Conservation (phyloP, 2,329 filamentous ascomycete species). For the Westerdykella aurantiaca region DNA sequence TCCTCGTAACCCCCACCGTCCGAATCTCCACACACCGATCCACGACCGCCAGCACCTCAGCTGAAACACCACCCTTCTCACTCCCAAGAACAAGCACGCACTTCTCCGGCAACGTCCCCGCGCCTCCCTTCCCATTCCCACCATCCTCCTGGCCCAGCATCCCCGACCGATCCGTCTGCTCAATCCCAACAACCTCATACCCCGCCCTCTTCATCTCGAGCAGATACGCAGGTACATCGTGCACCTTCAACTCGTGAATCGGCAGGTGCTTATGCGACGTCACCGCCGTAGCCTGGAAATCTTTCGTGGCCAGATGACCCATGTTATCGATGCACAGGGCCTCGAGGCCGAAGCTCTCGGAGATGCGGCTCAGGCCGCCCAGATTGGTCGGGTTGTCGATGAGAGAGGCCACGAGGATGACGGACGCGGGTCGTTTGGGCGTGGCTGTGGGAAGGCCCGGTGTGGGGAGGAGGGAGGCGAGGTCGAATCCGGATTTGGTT, state of each 20-base stretch:
- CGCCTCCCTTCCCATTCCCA: constrained; percentile 11
- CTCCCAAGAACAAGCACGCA: constrained; percentile 46
- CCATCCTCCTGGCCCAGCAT: constrained; percentile 37
- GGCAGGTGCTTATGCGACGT: constrained; percentile 46
- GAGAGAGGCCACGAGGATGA: constrained; percentile 47
- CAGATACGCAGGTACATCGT: constrained; percentile 36
- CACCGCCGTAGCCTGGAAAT: constrained; percentile 48
- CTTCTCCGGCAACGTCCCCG: constrained; percentile 32
- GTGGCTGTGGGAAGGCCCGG: constrained; percentile 14
- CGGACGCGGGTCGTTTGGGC: constrained; percentile 23
- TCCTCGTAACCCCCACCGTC: constrained; percentile 49
- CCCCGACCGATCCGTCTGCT: constrained; percentile 49
- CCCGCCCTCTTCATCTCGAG: constrained; percentile 41
- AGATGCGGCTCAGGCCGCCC: constrained; percentile 46
- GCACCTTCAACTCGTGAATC: constrained; percentile 36
- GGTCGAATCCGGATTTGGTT: constrained; percentile 47
- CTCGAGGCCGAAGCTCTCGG: constrained; percentile 48
- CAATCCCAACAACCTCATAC: constrained; percentile 48
- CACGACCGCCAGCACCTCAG: constrained; percentile 43
- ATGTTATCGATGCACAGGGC: constrained; percentile 42
- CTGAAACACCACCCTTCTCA: constrained; percentile 48
- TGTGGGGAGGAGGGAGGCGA: constrained; percentile 22
- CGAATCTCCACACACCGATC: constrained; percentile 50
- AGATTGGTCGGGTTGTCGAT: constrained; percentile 48
- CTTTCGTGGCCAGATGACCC: constrained; percentile 39